phyloP scores from a whole-genome alignment of 768 basidiomycete species.

The Pisolithus sp. region DNA sequence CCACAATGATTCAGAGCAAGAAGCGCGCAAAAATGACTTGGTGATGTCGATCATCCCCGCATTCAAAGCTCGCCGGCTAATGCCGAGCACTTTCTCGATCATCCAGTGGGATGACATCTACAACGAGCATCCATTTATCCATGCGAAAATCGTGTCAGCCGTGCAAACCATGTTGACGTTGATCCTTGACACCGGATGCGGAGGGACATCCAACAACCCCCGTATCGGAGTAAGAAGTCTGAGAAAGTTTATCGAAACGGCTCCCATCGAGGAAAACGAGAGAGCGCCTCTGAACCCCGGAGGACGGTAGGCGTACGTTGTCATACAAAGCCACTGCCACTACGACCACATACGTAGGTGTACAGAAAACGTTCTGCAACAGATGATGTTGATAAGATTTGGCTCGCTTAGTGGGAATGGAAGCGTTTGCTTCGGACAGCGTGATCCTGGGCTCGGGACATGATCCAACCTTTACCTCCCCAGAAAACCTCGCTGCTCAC shows the following conservation, averaged over 20 bases:
- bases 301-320: conserved; percentile 23
- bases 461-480: conserved; percentile 5
- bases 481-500: conserved; percentile 15
- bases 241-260: conserved; percentile 44
- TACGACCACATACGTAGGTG: no score
- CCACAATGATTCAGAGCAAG: no score
- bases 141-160: conserved; percentile 4
- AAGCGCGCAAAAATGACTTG: no score
- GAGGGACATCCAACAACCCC: conserved; percentile 38
- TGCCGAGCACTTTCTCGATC: conserved; percentile 21
- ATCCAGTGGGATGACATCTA: no score
- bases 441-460: conserved; percentile 43
- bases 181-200: conserved; percentile 48
- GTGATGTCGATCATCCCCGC: no score
- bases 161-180: conserved; percentile 41
- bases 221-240: conserved; percentile 30
- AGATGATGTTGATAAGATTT: not conserved
- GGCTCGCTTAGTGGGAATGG: not conserved
- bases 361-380: not conserved
- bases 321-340: no score
- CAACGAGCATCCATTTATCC: conserved; percentile 31
- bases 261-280: conserved; percentile 29
- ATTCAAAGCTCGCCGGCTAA: conserved; percentile 15
- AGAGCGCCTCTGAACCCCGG: conserved; percentile 36
- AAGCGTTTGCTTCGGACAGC: not conserved